phyloP scores from a whole-genome alignment of 116 monocot genomes.

The Thalassia testudinum region DNA sequence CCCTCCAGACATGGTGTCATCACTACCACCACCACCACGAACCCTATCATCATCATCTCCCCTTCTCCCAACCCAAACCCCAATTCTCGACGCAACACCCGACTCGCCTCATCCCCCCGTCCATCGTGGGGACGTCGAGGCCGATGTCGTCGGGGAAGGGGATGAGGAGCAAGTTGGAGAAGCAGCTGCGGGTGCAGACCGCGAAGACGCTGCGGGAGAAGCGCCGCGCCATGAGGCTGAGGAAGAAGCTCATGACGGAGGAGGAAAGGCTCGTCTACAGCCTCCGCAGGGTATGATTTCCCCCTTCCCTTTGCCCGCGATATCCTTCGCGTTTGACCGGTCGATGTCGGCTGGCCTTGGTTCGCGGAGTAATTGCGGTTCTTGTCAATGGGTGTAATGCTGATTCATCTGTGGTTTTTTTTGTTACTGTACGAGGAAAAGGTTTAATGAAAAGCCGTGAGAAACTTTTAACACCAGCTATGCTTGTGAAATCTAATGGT shows the following conservation, averaged over 20 bases:
- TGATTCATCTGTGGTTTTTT: no score
- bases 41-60: no score
- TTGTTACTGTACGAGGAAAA: no score
- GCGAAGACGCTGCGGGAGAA: slow-evolving; percentile 81
- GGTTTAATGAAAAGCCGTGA: no score
- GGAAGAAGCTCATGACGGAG: slow-evolving; percentile 92
- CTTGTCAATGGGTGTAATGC: no score
- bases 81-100: not conserved
- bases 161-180: slow-evolving; percentile 89
- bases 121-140: slow-evolving; percentile 23
- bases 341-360: no score
- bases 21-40: not conserved
- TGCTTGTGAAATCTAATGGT: no score
- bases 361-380: no score
- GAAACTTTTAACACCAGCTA: no score
- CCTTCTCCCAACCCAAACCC: not conserved
- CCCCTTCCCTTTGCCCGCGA: not conserved
- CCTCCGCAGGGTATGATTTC: slow-evolving; percentile 57
- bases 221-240: slow-evolving; percentile 73
- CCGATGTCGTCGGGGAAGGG: slow-evolving; percentile 55
- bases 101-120: not conserved
- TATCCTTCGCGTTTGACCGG: not conserved
- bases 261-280: slow-evolving; percentile 94
- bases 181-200: slow-evolving; percentile 84
- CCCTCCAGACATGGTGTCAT: not conserved